Conservation (phyloP, 345 rosid species). For the Citrus hindsii region DNA sequence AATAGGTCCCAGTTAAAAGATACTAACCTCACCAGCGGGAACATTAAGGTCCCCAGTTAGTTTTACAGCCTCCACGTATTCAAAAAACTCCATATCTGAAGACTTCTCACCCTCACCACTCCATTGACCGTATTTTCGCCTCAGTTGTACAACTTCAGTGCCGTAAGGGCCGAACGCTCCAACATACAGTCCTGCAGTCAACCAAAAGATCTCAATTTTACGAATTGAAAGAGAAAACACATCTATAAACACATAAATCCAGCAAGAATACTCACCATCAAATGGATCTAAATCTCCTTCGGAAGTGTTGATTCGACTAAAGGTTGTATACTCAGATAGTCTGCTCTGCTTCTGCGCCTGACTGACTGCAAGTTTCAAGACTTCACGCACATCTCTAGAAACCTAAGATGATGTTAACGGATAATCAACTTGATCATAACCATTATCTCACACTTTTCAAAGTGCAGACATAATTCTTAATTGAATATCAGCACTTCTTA, state of each 20-base stretch:
- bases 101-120: constrained; percentile 45
- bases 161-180: constrained; percentile 98
- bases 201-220: constrained; percentile 11
- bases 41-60: constrained; percentile 98
- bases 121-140: constrained; percentile 90
- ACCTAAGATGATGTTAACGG: constrained; percentile 42
- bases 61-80: constrained; percentile 96
- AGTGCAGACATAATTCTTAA: not conserved
- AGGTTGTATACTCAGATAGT: constrained; percentile 65
- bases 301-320: constrained; percentile 64
- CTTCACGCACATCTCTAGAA: constrained; percentile 75
- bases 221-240: constrained; percentile 6
- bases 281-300: constrained; percentile 73
- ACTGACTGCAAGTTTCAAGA: constrained; percentile 75
- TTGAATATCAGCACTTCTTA: not conserved
- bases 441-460: not conserved
- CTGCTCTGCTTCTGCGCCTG: constrained; percentile 70
- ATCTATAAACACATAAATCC: not conserved
- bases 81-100: constrained; percentile 75
- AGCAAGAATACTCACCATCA: constrained; percentile 49
- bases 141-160: constrained; percentile 87
- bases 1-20: not conserved
- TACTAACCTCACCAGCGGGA: constrained; percentile 90
- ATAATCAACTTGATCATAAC: constrained; percentile 1
- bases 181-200: constrained; percentile 72